Conservation (phyloP, 2,329 filamentous ascomycete species). For the Pseudopithomyces maydicus region DNA sequence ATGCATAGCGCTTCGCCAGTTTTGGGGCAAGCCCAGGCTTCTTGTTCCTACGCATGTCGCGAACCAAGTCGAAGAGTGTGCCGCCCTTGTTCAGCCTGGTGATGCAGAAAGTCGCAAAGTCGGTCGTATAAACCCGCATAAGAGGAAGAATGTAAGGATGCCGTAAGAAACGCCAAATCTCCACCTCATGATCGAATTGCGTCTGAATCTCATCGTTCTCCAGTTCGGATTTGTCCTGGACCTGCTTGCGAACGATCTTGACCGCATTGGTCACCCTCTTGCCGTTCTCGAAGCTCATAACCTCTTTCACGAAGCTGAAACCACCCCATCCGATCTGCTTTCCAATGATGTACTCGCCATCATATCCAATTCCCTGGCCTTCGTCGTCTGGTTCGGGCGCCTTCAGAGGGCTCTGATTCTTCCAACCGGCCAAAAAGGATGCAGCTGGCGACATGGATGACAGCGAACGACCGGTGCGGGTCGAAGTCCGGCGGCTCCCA, state of each 20-base stretch:
- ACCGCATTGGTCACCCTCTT: slow-evolving; percentile 64
- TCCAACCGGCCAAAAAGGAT: slow-evolving; percentile 62
- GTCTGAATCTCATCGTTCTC: slow-evolving; percentile 70
- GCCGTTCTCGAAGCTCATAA: slow-evolving; percentile 63
- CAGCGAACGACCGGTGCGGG: slow-evolving; percentile 53
- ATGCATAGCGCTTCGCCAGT: slow-evolving; percentile 64
- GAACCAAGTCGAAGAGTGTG: slow-evolving; percentile 67
- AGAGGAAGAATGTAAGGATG: slow-evolving; percentile 67
- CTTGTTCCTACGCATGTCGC: slow-evolving; percentile 53
- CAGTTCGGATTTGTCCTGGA: slow-evolving; percentile 59
- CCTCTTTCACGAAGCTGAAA: slow-evolving; percentile 71
- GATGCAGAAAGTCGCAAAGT: slow-evolving; percentile 72
- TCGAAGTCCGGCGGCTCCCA: slow-evolving; percentile 48
- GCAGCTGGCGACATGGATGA: slow-evolving; percentile 63
- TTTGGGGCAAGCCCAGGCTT: slow-evolving; percentile 53
- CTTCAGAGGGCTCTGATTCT: slow-evolving; percentile 44
- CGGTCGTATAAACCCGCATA: slow-evolving; percentile 68
- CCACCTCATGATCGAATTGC: slow-evolving; percentile 71
- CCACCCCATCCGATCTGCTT: slow-evolving; percentile 69
- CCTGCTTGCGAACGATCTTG: slow-evolving; percentile 69
- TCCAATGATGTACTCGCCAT: slow-evolving; percentile 68
- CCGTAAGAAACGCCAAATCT: slow-evolving; percentile 68
- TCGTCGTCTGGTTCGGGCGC: slow-evolving; percentile 65
- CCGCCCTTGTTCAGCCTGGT: slow-evolving; percentile 68
- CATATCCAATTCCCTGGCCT: slow-evolving; percentile 67